Base-by-base conservation (phyloP, 1,284 basidiomycete genomes). In the Fomes fomentarius region DNA sequence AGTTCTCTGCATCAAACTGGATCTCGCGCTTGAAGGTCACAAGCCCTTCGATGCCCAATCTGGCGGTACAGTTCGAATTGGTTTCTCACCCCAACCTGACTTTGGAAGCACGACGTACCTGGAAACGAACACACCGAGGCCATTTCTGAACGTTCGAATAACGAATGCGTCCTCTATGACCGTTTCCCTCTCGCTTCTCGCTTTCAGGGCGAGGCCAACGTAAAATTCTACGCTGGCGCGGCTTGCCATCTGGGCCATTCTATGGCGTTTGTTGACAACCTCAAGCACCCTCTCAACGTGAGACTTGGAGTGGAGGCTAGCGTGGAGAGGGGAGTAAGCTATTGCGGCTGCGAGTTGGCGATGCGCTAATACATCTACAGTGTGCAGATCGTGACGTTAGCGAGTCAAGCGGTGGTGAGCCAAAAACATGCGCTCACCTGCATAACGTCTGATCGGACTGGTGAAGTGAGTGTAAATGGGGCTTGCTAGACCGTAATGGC, bases 401-500 rank as follows among this genome's bases (percentile, higher is more conserved):
- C 51, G 38, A 56, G 43, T 44, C 50, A 40, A 58, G 24, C 34
- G 46, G 43, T 24, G 47, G 28, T 30, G 19, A 47, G 40, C 35
- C n/a, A 39, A 74, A 61, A 17, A 68, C 72, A 64, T 76, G 33
- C 38, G 71, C 72, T 76, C 77, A 85, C 97, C 96, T 37, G 94
- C 93, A 69, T 96, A 97, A 56, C 95, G 85, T 57, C 94, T 81
- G 63, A 97, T 97, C 0, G 95, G 94, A 69, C 93, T 91, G 2
- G 96, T 98, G 71, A 99, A 99, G 72, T 99, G 97, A 0, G 97
- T 99, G 73, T 99, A 99, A 62, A 99, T 99, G 0, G 90, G 85
- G 64, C 87, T 96, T 0, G 97, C 97, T 17, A 99, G 83, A 50
- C 97, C 97, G 69, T 99, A 99, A 73, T 99, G 97, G 1, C 91